Conservation (phyloP, 495 filamentous ascomycete genomes). For the Aspergillus conjunctus region DNA sequence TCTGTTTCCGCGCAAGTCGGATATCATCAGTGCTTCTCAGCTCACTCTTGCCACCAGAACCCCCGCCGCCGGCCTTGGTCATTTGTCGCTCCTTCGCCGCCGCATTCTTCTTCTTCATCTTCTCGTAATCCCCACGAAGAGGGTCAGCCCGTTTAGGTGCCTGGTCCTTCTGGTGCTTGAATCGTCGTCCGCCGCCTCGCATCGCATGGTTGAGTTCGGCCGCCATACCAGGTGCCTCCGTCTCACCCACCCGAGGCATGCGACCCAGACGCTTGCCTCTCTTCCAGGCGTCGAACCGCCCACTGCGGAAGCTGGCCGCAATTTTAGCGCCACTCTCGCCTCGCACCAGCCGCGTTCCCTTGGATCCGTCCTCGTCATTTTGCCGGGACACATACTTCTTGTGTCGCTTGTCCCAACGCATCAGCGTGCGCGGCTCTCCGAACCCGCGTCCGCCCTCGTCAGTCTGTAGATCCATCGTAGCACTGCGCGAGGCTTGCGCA, state of each 20-base stretch:
- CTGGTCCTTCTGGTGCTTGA: slow-evolving; percentile 78
- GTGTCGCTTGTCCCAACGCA: slow-evolving; percentile 96
- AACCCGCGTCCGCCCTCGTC: slow-evolving; percentile 80
- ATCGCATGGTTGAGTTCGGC: slow-evolving; percentile 33
- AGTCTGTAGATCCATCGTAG: slow-evolving; percentile 84
- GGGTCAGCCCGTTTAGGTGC: slow-evolving; percentile 93
- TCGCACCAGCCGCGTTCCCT: slow-evolving; percentile 78
- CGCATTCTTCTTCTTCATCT: slow-evolving; percentile 83
- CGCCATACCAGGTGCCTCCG: slow-evolving; percentile 56
- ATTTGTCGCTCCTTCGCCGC: slow-evolving; percentile 74
- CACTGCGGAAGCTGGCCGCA: slow-evolving; percentile 86
- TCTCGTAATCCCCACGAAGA: slow-evolving; percentile 83
- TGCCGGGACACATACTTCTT: slow-evolving; percentile 89
- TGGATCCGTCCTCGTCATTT: slow-evolving; percentile 93
- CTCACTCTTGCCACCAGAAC: slow-evolving; percentile 77
- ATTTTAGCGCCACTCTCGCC: slow-evolving; percentile 97
- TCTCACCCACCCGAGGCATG: slow-evolving; percentile 79
- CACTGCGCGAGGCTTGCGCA: slow-evolving; percentile 75
- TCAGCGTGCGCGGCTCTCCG: slow-evolving; percentile 68
- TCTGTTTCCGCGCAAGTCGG: slow-evolving; percentile 71
- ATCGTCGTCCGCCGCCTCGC: slow-evolving; percentile 52
- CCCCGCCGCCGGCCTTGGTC: slow-evolving; percentile 36
- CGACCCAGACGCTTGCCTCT: slow-evolving; percentile 76
- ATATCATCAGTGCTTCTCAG: slow-evolving; percentile 82
- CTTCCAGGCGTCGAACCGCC: slow-evolving; percentile 90